Evolutionary conservation across 805 yeast genomes (phyloP), one percentile per base, ranked within the genome.

Genomic region (Monosporozyma unispora): DNA sequence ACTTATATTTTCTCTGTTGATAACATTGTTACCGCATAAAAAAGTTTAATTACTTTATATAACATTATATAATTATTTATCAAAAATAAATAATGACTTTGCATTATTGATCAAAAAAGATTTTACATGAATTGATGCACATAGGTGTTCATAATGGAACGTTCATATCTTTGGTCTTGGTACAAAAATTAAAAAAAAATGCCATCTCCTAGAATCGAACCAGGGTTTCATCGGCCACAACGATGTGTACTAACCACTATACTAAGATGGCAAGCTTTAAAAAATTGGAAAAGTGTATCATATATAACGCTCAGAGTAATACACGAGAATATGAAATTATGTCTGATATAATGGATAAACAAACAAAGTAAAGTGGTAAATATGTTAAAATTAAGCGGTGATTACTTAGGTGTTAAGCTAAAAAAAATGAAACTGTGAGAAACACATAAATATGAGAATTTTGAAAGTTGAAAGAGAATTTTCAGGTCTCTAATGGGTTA

Each of bases 1-100:
- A 73, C 79, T 44, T 84, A 89, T 87, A 72, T 77, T 1, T 86
- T 85, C 57, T 68, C 72, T 10, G 77, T 59, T 8, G 61, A 57
- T 35, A 56, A 58, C 23, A 58, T 61, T 9, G 56, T 53, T 22
- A 18, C 39, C 22, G 9, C 12, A 16, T n/a, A n/a, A 9, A 14
- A 35, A 18, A 3, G 22, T 16, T 35, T 19, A 18, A 7, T 9
- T 8, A 1, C 11, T 18, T 18, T 35, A 35, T 18, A 35, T 35
- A 35, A 35, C 22, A 16, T 18, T 35, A 18, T 19, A 35, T 35
- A 35, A 18, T 8, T 35, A 35, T 19, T 1, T 35, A 31, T 16
- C 16, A 12, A 31, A 1, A 31, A 31, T 14, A 31, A 12, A 31
- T 14, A 14, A 31, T 31, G n/a, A 12, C 35, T 14, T 31, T 31